Conservation (phyloP, 768 basidiomycete species). For the Naganishia randhawae region DNA sequence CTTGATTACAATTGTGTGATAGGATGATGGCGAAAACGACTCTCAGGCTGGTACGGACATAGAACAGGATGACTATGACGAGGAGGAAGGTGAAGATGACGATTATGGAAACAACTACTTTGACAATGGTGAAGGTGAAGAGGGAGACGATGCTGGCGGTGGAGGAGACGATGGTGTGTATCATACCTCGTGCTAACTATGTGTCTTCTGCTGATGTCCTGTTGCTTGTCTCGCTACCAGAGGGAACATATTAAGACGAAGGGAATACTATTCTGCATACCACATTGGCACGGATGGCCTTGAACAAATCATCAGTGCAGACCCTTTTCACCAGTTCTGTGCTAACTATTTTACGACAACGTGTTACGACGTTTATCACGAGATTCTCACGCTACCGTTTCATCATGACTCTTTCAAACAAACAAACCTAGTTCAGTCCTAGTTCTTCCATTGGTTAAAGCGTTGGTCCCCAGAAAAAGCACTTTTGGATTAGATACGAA, state of each 20-base stretch:
- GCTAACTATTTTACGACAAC: not conserved
- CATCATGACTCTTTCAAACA: no score
- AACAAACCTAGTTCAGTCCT: no score
- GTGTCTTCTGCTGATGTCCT: not conserved
- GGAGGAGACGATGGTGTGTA: slow-evolving; percentile 20
- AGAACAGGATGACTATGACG: slow-evolving; percentile 23
- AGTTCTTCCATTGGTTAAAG: no score
- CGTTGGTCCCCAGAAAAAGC: no score
- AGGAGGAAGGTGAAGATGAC: slow-evolving; percentile 27
- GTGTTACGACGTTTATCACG: not conserved
- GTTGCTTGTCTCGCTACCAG: not conserved
- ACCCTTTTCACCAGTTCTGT: no score
- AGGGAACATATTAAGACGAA: slow-evolving; percentile 9
- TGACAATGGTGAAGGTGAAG: slow-evolving; percentile 24
- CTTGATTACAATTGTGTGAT: not conserved
- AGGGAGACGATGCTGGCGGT: slow-evolving; percentile 25
- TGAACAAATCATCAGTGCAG: no score
- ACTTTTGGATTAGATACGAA: no score
- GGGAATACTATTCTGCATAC: not conserved
- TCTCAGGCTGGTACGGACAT: slow-evolving; percentile 23
- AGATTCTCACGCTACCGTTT: not conserved
- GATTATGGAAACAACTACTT: slow-evolving; percentile 29
- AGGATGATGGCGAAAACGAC: slow-evolving; percentile 22
- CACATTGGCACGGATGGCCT: no score
- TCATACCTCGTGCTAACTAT: no score